Evolutionary conservation across 164 flowering plant genomes (phyloP), one percentile per base, ranked within the genome.

Genomic region (Vitis labrusca): DNA sequence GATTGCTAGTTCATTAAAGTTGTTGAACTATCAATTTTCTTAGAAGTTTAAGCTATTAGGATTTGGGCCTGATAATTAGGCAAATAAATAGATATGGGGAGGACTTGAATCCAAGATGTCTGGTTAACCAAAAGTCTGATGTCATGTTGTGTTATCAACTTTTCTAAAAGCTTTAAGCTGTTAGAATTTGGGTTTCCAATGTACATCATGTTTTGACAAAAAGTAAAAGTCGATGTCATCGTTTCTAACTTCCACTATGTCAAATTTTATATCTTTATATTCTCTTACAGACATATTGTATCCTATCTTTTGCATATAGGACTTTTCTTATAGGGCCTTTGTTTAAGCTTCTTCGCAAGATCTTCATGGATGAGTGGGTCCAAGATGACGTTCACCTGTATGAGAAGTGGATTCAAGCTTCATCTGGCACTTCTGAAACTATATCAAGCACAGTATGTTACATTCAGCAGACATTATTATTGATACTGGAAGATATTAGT

Each of bases 401-500:
- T 71, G 75, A 78, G 32, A 72, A 60, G 29, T 54, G n/a, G 60
- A 23, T 52, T 16, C 73, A 72, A 73, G 76, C 82, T 64, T 77
- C 84, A 59, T 70, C 81, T 70, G 86, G 61, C 1, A 60, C 70
- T 67, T 75, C 80, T 66, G 77, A 82, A 52, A 65, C 78, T 48
- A 55, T 29, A 37, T 61, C 73, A 44, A 74, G 73, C 55, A 32
- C 81, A 44, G 48, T 78, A 13, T 63, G 70, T 72, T 82, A 83
- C 72, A 78, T 88, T 68, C 91, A 88, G 70, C 99, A 93, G 74
- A 82, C 83, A 3, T 50, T 86, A 50, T 73, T 95, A 55, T 54
- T 79, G 44, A 74, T 89, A 65, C 79, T 93, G 50, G 91, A 90
- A 73, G 94, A 93, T 50, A 92, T 94, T 65, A 47, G 47, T 74